phyloP scores from a whole-genome alignment of 192 early-diverging fungal genomes.

The Phlyctochytrium arcticum region DNA sequence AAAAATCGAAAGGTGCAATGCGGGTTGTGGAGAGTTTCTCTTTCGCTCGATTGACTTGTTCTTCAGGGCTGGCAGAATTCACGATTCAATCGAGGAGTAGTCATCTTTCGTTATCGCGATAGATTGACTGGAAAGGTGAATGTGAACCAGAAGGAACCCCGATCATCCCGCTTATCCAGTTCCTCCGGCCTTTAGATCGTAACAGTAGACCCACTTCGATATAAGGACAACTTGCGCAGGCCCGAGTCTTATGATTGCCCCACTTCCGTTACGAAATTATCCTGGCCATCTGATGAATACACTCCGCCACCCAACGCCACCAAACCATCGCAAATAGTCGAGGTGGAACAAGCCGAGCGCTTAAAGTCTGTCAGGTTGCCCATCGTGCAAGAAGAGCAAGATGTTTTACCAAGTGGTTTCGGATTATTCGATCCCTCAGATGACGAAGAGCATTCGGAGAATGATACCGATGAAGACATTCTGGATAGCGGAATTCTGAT shows the following conservation, averaged over 20 bases:
- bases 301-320: neutral
- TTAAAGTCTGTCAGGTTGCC: too few relatives aligned
- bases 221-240: conserved; percentile 63
- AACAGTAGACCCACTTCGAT: conserved; percentile 62
- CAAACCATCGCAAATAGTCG: neutral
- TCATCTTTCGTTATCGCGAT: conserved; percentile 55
- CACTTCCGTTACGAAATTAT: conserved; percentile 13
- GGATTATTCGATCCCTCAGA: conserved; percentile 13
- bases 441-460: conserved; percentile 9
- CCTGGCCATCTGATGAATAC: conserved; percentile 21
- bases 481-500: neutral
- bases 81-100: conserved; percentile 67
- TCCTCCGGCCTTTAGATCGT: conserved; percentile 37
- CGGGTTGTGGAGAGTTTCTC: too few relatives aligned
- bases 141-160: neutral
- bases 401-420: neutral
- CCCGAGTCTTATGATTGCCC: conserved; percentile 39
- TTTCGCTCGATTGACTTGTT: too few relatives aligned
- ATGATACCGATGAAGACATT: neutral
- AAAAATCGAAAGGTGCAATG: conserved; percentile 41
- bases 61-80: conserved; percentile 66
- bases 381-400: neutral
- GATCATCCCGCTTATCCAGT: neutral
- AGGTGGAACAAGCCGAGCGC: conserved; percentile 1
- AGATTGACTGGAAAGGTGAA: conserved; percentile 45